Percentiles rank a stretch among this genome's conserved stretches.
Evolutionary conservation across 768 basidiomycete species (phyloP).

Genomic region (Leccinum boreale): DNA sequence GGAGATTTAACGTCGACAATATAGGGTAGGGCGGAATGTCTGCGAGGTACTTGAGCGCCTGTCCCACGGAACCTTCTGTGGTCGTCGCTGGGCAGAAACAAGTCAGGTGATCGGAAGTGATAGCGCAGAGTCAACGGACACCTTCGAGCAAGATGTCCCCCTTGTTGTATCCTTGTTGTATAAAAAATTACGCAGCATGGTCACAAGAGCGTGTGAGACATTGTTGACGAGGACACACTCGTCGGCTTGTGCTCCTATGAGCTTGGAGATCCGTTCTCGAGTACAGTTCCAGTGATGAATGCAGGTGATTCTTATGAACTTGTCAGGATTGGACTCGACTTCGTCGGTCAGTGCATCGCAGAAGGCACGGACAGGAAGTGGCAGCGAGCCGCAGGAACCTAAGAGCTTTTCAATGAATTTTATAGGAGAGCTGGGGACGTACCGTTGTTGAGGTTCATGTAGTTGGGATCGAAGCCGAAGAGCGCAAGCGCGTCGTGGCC

Average conservation of each 20-base stretch:
- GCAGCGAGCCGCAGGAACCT: conserved; percentile 62
- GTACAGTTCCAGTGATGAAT: conserved; percentile 34
- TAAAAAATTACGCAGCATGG: conserved; percentile 64
- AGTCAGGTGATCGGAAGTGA: neutral
- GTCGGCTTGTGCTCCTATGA: conserved; percentile 50
- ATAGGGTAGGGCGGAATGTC: conserved; percentile 56
- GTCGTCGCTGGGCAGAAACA: conserved; percentile 41
- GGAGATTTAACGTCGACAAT: conserved; percentile 44
- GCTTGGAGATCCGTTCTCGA: conserved; percentile 45
- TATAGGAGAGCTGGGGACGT: neutral
- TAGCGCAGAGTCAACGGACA: conserved; percentile 7
- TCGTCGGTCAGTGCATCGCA: conserved; percentile 39
- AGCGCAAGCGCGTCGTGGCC: conserved; percentile 54
- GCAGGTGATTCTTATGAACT: conserved; percentile 44
- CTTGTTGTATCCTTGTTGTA: no score
- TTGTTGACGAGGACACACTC: conserved; percentile 51
- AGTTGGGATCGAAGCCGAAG: conserved; percentile 55
- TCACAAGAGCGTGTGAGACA: conserved; percentile 46
- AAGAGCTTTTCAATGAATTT: neutral
- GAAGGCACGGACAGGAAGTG: conserved; percentile 47
- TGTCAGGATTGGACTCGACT: conserved; percentile 55
- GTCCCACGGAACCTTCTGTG: conserved; percentile 54
- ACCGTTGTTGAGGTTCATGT: conserved; percentile 69
- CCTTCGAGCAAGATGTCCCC: conserved; percentile 60
- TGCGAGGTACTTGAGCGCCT: conserved; percentile 49